Conservation (phyloP, 1,139 yeast genomes). For the Suhomyces guaymorum region DNA sequence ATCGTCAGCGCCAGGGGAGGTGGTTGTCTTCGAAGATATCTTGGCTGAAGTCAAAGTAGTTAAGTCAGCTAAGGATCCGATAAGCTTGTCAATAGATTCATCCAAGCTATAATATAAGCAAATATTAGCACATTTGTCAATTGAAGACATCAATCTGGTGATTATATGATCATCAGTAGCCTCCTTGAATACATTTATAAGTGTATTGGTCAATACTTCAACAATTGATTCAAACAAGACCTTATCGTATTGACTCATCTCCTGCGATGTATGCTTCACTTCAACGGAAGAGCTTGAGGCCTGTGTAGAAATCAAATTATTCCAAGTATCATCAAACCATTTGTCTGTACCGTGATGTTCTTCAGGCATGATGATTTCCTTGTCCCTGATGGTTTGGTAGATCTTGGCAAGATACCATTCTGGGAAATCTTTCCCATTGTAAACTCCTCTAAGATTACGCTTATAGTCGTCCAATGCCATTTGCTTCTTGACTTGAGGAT, state of each 20-base stretch:
- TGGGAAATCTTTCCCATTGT: conserved; percentile 77
- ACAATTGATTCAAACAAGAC: conserved; percentile 66
- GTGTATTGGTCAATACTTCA: conserved; percentile 62
- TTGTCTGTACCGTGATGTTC: conserved; percentile 87
- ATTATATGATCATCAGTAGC: conserved; percentile 91
- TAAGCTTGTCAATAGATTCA: conserved; percentile 62
- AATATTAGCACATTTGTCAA: conserved; percentile 80
- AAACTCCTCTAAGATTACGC: conserved; percentile 77
- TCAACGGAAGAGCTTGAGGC: conserved; percentile 17
- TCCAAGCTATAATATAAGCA: conserved; percentile 64
- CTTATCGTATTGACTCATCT: conserved; percentile 58
- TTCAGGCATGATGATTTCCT: conserved; percentile 96
- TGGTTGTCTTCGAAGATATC: background rate
- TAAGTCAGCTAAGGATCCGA: conserved; percentile 61
- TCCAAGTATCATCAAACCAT: conserved; percentile 95
- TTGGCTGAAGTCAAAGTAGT: conserved; percentile 52
- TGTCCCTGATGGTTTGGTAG: conserved; percentile 74
- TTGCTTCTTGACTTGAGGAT: conserved; percentile 77
- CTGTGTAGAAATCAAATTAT: conserved; percentile 66
- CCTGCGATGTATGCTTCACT: conserved; percentile 23
- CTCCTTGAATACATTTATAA: conserved; percentile 75
- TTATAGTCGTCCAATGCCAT: conserved; percentile 87
- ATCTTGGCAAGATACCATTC: conserved; percentile 81
- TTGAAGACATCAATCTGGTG: conserved; percentile 80
- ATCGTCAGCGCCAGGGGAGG: conserved; percentile 25